These are phyloP conservation scores for Colletotrichum tabaci DNA, from an alignment of 2,329 filamentous ascomycete genomes.

Conservation along the genomic window DNA sequence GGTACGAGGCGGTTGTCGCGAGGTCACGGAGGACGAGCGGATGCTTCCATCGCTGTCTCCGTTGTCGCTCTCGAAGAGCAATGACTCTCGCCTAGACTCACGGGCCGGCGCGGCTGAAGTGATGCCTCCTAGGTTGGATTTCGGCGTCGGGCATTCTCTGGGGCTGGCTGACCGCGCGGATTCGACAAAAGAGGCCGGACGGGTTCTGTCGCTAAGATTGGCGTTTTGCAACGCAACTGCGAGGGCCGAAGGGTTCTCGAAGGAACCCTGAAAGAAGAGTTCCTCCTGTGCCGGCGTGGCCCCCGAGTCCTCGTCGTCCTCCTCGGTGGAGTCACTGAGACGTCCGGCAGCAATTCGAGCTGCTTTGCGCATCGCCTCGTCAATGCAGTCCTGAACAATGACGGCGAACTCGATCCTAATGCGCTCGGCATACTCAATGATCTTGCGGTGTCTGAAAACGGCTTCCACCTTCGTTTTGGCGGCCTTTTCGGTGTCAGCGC, in stretches of 20 bases:
- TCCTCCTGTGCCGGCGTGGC: slow-evolving; percentile 65
- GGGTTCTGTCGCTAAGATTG: slow-evolving; percentile 67
- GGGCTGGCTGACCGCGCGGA: slow-evolving; percentile 93
- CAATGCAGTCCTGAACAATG: slow-evolving; percentile 94
- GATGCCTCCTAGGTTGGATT: slow-evolving; percentile 78
- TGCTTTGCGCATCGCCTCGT: slow-evolving; percentile 91
- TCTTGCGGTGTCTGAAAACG: slow-evolving; percentile 89
- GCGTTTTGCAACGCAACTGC: slow-evolving; percentile 67
- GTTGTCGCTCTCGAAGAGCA: slow-evolving; percentile 86
- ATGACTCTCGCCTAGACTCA: slow-evolving; percentile 81
- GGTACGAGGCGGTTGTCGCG: slow-evolving; percentile 77
- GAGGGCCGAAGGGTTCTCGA: slow-evolving; percentile 71
- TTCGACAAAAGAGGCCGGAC: slow-evolving; percentile 67
- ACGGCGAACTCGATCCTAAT: slow-evolving; percentile 95
- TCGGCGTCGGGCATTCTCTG: slow-evolving; percentile 89
- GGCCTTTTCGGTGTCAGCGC: slow-evolving; percentile 88
- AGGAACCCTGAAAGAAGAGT: slow-evolving; percentile 69
- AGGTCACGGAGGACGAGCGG: slow-evolving; percentile 82
- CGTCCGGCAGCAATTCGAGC: slow-evolving; percentile 89
- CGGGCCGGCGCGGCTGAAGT: slow-evolving; percentile 71
- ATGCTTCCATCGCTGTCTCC: slow-evolving; percentile 91
- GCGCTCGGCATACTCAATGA: slow-evolving; percentile 95
- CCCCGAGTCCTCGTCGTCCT: slow-evolving; percentile 65
- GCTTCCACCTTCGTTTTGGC: slow-evolving; percentile 93
- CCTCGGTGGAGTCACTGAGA: slow-evolving; percentile 81